phyloP scores from a whole-genome alignment of 306 rosid species.

The Sicyos edulis region DNA sequence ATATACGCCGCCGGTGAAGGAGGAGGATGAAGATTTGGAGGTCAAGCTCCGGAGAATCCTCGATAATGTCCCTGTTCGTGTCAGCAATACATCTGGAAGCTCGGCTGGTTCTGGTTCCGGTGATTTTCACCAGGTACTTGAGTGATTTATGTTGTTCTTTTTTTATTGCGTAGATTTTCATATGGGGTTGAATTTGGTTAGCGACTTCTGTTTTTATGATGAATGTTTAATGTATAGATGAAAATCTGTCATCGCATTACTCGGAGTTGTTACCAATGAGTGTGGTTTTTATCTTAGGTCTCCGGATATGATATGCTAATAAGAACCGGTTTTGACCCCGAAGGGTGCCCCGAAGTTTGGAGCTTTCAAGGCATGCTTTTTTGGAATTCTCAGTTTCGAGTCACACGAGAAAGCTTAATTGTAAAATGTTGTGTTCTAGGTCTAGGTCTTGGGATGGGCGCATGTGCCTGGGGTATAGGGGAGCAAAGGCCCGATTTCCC shows the following conservation, averaged over 20 bases:
- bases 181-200: background rate
- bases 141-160: background rate
- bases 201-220: background rate
- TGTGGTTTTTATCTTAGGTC: background rate
- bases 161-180: constrained; percentile 2
- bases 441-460: too few relatives aligned
- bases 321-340: too few relatives aligned
- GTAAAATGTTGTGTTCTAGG: too few relatives aligned
- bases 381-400: too few relatives aligned
- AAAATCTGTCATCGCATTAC: background rate
- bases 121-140: constrained; percentile 82
- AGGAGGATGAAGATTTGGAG: constrained; percentile 90
- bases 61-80: constrained; percentile 93
- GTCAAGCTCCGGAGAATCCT: constrained; percentile 85
- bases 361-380: too few relatives aligned
- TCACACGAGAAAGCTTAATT: too few relatives aligned
- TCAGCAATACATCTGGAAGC: constrained; percentile 90
- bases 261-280: background rate
- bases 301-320: background rate
- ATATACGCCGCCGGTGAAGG: constrained; percentile 58
- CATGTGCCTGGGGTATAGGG: too few relatives aligned
- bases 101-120: constrained; percentile 98
- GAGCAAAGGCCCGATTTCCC: too few relatives aligned
- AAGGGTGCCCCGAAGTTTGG: too few relatives aligned
- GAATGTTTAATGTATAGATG: background rate